Evolutionary conservation across 1,139 yeast species (phyloP).

Genomic region (Yamadazyma epiphylla): DNA sequence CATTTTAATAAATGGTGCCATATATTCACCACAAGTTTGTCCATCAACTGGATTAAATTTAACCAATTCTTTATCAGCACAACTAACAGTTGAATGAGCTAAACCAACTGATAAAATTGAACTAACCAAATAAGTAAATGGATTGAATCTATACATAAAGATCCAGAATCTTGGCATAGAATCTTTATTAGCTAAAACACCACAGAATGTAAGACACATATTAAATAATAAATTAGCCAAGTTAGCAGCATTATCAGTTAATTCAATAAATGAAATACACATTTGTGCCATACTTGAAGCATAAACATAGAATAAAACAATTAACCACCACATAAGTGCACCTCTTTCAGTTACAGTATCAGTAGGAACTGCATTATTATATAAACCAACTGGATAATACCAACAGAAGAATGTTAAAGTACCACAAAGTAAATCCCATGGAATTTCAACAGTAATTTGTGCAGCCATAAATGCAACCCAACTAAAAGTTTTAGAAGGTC

Average conservation of each 20-base stretch:
- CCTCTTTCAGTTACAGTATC: constrained; percentile 30
- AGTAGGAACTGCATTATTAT: constrained; percentile 45
- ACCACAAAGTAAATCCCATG: constrained; percentile 67
- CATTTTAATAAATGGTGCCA: constrained; percentile 10
- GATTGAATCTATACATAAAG: constrained; percentile 28
- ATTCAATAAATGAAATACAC: constrained; percentile 34
- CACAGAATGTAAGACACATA: constrained; percentile 31
- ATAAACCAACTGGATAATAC: constrained; percentile 80
- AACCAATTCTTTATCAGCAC: constrained; percentile 46
- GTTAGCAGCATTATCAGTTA: constrained; percentile 38
- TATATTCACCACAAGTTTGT: constrained; percentile 24
- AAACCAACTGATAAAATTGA: constrained; percentile 51
- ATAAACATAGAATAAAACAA: constrained; percentile 35
- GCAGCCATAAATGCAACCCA: constrained; percentile 43
- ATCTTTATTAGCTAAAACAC: constrained; percentile 24
- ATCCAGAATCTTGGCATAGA: constrained; percentile 31
- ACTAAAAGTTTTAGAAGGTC: constrained; percentile 28
- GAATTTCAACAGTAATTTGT: constrained; percentile 70
- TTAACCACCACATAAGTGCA: constrained; percentile 40
- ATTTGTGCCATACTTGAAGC: constrained; percentile 37
- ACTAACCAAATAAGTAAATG: constrained; percentile 41
- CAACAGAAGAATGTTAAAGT: constrained; percentile 67
- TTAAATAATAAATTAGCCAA: constrained; percentile 24
- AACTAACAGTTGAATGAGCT: constrained; percentile 45
- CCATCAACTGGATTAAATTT: constrained; percentile 42